Conservation (phyloP, 2,329 filamentous ascomycete species). For the Grosmannia huntii region DNA sequence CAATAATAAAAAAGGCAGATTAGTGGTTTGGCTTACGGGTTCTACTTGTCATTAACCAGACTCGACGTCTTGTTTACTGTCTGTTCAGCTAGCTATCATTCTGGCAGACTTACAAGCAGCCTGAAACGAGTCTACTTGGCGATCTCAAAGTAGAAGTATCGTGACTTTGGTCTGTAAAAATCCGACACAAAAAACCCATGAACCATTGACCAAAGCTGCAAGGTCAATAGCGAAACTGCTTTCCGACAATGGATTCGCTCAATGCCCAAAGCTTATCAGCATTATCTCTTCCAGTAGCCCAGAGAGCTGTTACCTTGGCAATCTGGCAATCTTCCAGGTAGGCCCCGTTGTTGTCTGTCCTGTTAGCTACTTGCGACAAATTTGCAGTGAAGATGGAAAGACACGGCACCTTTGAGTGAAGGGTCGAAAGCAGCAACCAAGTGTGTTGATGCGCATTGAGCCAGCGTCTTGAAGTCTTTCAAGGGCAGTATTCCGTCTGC, state of each 20-base stretch:
- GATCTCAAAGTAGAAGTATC: no score
- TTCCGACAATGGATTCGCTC: slow-evolving; percentile 31
- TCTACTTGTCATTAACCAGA: neutral
- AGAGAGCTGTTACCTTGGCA: slow-evolving; percentile 4
- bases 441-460: neutral
- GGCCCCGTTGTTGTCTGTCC: slow-evolving; percentile 10
- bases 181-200: no score
- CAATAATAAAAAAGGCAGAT: neutral
- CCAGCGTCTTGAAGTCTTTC: neutral
- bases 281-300: slow-evolving; percentile 6
- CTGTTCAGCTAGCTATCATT: neutral
- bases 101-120: neutral
- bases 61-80: neutral
- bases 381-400: neutral
- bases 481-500: neutral
- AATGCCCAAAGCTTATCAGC: slow-evolving; percentile 32
- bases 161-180: no score
- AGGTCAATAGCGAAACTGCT: slow-evolving; percentile 19
- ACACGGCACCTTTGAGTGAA: neutral
- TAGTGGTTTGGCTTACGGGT: neutral
- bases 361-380: neutral
- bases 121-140: no score
- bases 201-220: no score
- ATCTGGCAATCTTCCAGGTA: slow-evolving; percentile 14
- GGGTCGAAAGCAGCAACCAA: neutral